Conservation (phyloP, 2,329 filamentous ascomycete genomes). For the Botrytis pseudocinerea region DNA sequence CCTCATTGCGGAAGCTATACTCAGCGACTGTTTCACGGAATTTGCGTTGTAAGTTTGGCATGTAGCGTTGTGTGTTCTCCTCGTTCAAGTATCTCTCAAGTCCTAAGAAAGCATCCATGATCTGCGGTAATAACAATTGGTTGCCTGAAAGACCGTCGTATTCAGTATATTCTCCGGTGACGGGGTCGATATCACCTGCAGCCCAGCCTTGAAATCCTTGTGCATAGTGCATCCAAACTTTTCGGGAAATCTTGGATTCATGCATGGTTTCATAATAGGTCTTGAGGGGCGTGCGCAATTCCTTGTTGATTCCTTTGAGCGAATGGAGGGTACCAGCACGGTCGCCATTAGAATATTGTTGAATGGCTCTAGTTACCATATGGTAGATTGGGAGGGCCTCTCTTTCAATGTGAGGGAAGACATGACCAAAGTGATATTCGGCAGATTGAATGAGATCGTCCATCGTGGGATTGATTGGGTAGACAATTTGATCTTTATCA, state of each 20-base stretch:
- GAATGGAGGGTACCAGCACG: slow-evolving; percentile 13
- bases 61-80: slow-evolving; percentile 26
- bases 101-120: slow-evolving; percentile 43
- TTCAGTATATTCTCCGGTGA: slow-evolving; percentile 36
- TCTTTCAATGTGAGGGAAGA: slow-evolving; percentile 40
- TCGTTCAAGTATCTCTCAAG: slow-evolving; percentile 39
- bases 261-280: slow-evolving; percentile 39
- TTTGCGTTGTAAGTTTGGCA: slow-evolving; percentile 15
- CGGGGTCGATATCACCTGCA: slow-evolving; percentile 32
- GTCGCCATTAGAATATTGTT: slow-evolving; percentile 19
- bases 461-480: slow-evolving; percentile 41
- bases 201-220: slow-evolving; percentile 45
- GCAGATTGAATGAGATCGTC: slow-evolving; percentile 34
- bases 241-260: slow-evolving; percentile 36
- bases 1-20: slow-evolving; percentile 15
- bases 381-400: slow-evolving; percentile 20
- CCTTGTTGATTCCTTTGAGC: slow-evolving; percentile 15
- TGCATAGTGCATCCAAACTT: slow-evolving; percentile 41
- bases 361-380: slow-evolving; percentile 10
- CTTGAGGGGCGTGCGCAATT: slow-evolving; percentile 35
- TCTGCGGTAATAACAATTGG: slow-evolving; percentile 42
- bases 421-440: slow-evolving; percentile 41
- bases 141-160: slow-evolving; percentile 44
- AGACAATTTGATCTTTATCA: slow-evolving; percentile 33
- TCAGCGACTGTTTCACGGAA: slow-evolving; percentile 15